phyloP scores from a whole-genome alignment of 1,139 yeast species.

The Yamadazyma spencermartinsiae region DNA sequence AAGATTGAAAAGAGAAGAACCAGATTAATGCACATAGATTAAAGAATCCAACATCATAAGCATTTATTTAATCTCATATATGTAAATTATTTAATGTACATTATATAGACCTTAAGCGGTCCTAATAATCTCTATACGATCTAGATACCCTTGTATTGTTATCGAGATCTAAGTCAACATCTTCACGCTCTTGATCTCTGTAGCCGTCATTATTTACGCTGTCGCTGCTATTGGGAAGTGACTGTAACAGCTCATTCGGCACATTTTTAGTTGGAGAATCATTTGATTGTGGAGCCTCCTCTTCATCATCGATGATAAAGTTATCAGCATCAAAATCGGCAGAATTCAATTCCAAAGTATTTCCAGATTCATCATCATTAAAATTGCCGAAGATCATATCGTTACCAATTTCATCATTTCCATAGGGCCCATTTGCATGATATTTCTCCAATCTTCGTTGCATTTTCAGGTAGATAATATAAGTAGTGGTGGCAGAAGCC shows the following conservation, averaged over 20 bases:
- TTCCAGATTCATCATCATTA: constrained; percentile 28
- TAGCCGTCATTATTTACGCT: constrained; percentile 1
- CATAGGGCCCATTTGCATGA: constrained; percentile 15
- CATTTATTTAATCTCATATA: constrained; percentile 3
- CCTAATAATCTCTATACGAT: constrained; percentile 13
- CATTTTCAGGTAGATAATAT: constrained; percentile 67
- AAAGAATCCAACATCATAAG: not conserved
- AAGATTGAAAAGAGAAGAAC: constrained; percentile 49
- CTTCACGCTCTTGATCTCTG: constrained; percentile 3
- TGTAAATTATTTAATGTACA: constrained; percentile 8
- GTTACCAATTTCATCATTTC: constrained; percentile 17
- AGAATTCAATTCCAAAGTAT: constrained; percentile 24
- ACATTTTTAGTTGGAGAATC: not conserved
- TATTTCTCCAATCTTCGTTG: constrained; percentile 38
- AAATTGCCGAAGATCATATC: constrained; percentile 45
- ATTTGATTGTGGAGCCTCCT: constrained; percentile 14
- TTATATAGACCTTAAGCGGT: not conserved
- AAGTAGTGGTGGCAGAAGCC: constrained; percentile 65
- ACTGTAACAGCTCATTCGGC: constrained; percentile 4
- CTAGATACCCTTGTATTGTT: constrained; percentile 1
- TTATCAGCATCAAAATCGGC: constrained; percentile 23
- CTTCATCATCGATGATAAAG: constrained; percentile 35
- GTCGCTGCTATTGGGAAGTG: not conserved
- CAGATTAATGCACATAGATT: constrained; percentile 37
- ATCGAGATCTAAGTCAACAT: not conserved